Base-by-base conservation (phyloP, 2,329 filamentous ascomycete species). In the Hysterium pulicare region DNA sequence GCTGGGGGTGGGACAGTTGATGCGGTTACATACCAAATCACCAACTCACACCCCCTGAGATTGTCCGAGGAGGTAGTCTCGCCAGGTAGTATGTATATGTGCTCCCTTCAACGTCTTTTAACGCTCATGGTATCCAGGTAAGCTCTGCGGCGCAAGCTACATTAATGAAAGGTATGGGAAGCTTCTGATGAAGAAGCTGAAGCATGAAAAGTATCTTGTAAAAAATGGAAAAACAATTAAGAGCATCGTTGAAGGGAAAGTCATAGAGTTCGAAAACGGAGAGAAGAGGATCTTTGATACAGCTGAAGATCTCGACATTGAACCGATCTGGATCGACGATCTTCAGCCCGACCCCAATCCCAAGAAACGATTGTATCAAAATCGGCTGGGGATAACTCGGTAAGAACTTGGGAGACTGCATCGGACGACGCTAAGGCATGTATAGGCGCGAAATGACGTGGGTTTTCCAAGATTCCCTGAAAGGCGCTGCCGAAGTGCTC, bases 141-240 rank as follows among this genome's bases (percentile, higher is more conserved):
- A 45, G n/a, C 46, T 61, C 5, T 57, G 55, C 33, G 62, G 61
- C 23, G 60, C 57, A 1, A 61, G 56, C 40, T 62, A 54, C 34
- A 46, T 66, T 11, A 63, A 66, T 45, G 48, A 62, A 31, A 48
- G 34, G 20, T 63, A 62, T 33, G 46, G 54, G 11, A 42, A 44
- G 22, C 32, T 45, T 5, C 39, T 60, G 9, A 26, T 33, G 26
- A 37, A 49, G n/a, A 41, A 34, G 17, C 42, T 62, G 21, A 34
- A 36, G 10, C 38, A 48, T 8, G 59, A 64, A 31, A 47, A 42
- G 20, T 53, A 59, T 24, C 40, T 54, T 1, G 40, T 42, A 22
- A 46, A 44, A 15, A 45, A 44, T 21, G 42, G 42, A 10, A 48
- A 51, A 26, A 51, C 48, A 2, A 16, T 53, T 6, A 45, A 46